These are phyloP conservation scores for Pseudopyricularia javanii DNA, from an alignment of 2,329 filamentous ascomycete species.

Conservation along the genomic window DNA sequence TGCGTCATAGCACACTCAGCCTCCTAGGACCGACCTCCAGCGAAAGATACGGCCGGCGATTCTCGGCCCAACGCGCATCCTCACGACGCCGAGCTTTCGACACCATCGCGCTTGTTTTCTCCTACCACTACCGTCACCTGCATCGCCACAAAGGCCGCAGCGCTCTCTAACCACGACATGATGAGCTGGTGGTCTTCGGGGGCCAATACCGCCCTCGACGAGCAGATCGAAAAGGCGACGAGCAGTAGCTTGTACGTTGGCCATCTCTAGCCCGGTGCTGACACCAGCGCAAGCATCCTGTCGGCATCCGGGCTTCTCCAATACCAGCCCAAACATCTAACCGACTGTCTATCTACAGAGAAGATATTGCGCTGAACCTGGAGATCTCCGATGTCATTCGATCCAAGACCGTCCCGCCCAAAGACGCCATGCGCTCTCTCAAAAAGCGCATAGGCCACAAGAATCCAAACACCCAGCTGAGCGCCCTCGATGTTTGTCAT, in stretches of 20 bases:
- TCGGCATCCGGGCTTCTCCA: neutral
- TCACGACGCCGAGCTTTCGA: neutral
- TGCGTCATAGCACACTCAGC: neutral
- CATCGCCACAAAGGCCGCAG: neutral
- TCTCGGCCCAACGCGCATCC: neutral
- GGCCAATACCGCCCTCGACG: slow-evolving; percentile 80
- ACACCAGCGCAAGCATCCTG: neutral
- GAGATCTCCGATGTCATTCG: slow-evolving; percentile 97
- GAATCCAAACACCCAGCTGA: slow-evolving; percentile 94
- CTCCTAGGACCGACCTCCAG: neutral
- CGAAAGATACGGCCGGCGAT: neutral
- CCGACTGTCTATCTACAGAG: slow-evolving; percentile 34
- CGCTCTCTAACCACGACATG: slow-evolving; percentile 28
- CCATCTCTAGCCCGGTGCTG: neutral
- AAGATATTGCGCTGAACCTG: slow-evolving; percentile 94
- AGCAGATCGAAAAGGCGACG: slow-evolving; percentile 93
- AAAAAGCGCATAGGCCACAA: slow-evolving; percentile 92
- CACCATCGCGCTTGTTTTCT: neutral
- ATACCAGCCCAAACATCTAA: neutral
- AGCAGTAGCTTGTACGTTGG: slow-evolving; percentile 69
- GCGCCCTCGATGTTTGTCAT: slow-evolving; percentile 67
- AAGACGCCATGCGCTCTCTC: slow-evolving; percentile 93
- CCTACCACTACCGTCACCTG: neutral
- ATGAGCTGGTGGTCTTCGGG: slow-evolving; percentile 98
- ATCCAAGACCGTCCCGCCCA: slow-evolving; percentile 93